These are phyloP conservation scores for Cercospora nicotianae DNA, from an alignment of 2,329 filamentous ascomycete genomes.

Conservation along the genomic window DNA sequence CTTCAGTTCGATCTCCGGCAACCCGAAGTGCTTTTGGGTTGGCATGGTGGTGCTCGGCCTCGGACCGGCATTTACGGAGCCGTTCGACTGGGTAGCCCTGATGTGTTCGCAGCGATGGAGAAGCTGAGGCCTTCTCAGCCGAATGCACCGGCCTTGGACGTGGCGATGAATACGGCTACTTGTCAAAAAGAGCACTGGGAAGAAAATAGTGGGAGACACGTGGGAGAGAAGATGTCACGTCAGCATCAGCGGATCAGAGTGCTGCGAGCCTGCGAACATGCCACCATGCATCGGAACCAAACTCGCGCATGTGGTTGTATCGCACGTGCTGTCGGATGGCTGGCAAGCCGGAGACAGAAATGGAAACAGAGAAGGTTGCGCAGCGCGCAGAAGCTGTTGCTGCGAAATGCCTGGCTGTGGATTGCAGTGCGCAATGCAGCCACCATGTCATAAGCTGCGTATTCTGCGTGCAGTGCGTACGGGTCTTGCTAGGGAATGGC, in stretches of 20 bases:
- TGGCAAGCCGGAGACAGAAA: background rate
- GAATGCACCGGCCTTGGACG: background rate
- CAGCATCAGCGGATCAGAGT: background rate
- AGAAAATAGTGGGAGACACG: background rate
- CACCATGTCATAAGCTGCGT: background rate
- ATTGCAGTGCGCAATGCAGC: background rate
- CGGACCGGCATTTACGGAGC: background rate
- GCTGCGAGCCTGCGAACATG: constrained; percentile 6
- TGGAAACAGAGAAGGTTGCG: background rate
- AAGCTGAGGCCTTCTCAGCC: background rate
- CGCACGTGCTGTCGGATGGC: background rate
- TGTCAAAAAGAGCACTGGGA: background rate
- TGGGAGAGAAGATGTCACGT: background rate
- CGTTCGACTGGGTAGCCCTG: background rate
- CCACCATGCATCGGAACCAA: constrained; percentile 1
- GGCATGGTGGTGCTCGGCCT: background rate
- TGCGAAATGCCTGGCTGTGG: background rate
- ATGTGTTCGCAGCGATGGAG: background rate
- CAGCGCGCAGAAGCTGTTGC: background rate
- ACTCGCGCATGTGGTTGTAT: background rate
- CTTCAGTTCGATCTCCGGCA: background rate
- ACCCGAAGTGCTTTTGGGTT: background rate
- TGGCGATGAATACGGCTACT: background rate
- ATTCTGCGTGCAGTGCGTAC: background rate
- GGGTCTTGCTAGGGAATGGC: background rate